A percentile compares a stretch with the other conserved stretches of the same genome.
Evolutionary conservation across 2,329 filamentous ascomycete genomes (phyloP).

Genomic region (Lasiodiplodia theobromae): DNA sequence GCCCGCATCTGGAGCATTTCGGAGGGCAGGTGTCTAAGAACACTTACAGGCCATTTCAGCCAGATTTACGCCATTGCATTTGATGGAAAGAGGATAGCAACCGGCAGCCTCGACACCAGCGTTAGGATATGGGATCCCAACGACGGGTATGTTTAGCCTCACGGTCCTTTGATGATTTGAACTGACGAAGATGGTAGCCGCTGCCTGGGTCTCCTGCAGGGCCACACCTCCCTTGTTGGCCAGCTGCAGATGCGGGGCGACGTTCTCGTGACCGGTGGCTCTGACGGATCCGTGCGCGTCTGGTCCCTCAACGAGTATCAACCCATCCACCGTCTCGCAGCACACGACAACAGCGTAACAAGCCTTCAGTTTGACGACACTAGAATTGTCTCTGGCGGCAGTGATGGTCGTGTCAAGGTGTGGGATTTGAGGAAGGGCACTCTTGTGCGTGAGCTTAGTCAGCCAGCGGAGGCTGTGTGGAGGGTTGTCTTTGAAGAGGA

Average conservation of each 20-base stretch:
- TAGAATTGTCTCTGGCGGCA: slow-evolving; percentile 92
- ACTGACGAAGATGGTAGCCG: slow-evolving; percentile 12
- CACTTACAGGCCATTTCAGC: slow-evolving; percentile 92
- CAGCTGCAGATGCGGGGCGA: slow-evolving; percentile 96
- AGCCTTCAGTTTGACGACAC: slow-evolving; percentile 97
- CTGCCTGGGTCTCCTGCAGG: slow-evolving; percentile 90
- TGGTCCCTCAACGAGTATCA: slow-evolving; percentile 93
- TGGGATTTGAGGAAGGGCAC: slow-evolving; percentile 95
- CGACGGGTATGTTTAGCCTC: slow-evolving; percentile 61
- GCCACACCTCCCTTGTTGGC: slow-evolving; percentile 94
- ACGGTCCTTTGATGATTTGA: slow-evolving; percentile 57
- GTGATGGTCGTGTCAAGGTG: slow-evolving; percentile 96
- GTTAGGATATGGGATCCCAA: slow-evolving; percentile 95
- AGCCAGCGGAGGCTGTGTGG: slow-evolving; percentile 95
- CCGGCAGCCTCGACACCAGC: slow-evolving; percentile 94
- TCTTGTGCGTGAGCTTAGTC: slow-evolving; percentile 87
- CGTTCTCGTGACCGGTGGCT: slow-evolving; percentile 93
- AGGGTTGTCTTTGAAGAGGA: slow-evolving; percentile 97
- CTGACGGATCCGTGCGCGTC: slow-evolving; percentile 92
- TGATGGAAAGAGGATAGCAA: slow-evolving; percentile 91
- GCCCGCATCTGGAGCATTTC: slow-evolving; percentile 98
- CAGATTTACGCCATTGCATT: slow-evolving; percentile 99
- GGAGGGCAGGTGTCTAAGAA: slow-evolving; percentile 89
- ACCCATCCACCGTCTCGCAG: slow-evolving; percentile 91
- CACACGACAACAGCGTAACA: slow-evolving; percentile 98